phyloP scores from a whole-genome alignment of 352 stramenopile species.

The Achlya hypogyna region DNA sequence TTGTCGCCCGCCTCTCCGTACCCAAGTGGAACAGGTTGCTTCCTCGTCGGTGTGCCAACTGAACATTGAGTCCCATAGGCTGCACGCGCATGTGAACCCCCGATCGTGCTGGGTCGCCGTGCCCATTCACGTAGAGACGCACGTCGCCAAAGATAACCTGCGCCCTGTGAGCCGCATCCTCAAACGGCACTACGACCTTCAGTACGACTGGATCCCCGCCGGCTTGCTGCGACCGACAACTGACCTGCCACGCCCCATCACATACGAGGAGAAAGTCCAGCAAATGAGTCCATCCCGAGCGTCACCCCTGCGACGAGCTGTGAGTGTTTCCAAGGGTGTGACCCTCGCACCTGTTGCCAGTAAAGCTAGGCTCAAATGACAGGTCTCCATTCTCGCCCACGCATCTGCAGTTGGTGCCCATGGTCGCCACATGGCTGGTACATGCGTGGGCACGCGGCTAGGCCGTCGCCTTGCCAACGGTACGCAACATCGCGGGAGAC shows the following conservation, averaged over 20 bases:
- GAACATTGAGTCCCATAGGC: slow-evolving; percentile 32
- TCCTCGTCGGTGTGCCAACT: slow-evolving; percentile 24
- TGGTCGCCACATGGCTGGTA: no score
- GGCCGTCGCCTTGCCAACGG: no score
- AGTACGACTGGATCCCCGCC: slow-evolving; percentile 53
- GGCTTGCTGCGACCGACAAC: slow-evolving; percentile 20
- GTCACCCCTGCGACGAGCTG: slow-evolving; percentile 12
- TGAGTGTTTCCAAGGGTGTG: background rate
- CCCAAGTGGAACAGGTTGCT: slow-evolving; percentile 31
- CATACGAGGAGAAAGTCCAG: slow-evolving; percentile 24
- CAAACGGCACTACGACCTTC: slow-evolving; percentile 26
- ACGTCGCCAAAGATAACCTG: background rate
- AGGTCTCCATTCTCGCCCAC: no score
- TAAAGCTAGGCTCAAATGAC: no score
- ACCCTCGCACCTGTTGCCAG: background rate
- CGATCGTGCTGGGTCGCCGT: slow-evolving; percentile 56
- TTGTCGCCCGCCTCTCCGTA: slow-evolving; percentile 20
- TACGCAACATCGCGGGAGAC: no score
- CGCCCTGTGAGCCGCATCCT: slow-evolving; percentile 16
- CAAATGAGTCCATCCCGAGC: slow-evolving; percentile 28
- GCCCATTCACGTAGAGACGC: slow-evolving; percentile 23
- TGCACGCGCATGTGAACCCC: slow-evolving; percentile 39
- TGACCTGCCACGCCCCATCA: background rate
- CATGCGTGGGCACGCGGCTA: no score
- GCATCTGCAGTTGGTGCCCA: no score